phyloP scores from a whole-genome alignment of 805 yeast species.

The Schwanniomyces sp. region DNA sequence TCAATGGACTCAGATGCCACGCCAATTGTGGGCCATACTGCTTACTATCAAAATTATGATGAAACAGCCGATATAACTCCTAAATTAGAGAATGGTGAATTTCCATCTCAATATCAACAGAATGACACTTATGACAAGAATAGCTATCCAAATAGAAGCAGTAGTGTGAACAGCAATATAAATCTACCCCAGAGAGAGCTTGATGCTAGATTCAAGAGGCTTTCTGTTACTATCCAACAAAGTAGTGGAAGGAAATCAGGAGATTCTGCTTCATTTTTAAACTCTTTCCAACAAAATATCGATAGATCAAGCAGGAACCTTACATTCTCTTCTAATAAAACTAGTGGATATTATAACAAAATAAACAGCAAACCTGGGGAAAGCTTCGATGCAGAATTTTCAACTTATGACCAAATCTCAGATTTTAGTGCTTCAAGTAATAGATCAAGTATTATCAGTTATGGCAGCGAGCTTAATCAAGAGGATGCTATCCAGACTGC shows the following conservation, averaged over 20 bases:
- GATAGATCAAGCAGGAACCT: slow-evolving; percentile 21
- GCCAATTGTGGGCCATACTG: slow-evolving; percentile 21
- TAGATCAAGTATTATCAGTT: slow-evolving; percentile 22
- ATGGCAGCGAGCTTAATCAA: slow-evolving; percentile 2
- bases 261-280: slow-evolving; percentile 41
- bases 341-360: slow-evolving; percentile 23
- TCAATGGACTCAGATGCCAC: slow-evolving; percentile 22
- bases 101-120: not conserved
- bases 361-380: slow-evolving; percentile 22
- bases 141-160: not conserved
- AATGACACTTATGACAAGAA: not conserved
- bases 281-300: slow-evolving; percentile 38
- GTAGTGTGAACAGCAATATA: slow-evolving; percentile 2
- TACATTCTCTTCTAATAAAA: slow-evolving; percentile 2
- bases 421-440: slow-evolving; percentile 23
- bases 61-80: slow-evolving; percentile 32
- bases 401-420: slow-evolving; percentile 13
- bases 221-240: slow-evolving; percentile 36
- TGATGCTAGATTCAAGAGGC: slow-evolving; percentile 34
- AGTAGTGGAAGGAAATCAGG: slow-evolving; percentile 27
- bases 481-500: not conserved
- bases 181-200: slow-evolving; percentile 33
- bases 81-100: slow-evolving; percentile 7
- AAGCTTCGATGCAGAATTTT: slow-evolving; percentile 8
- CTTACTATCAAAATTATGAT: slow-evolving; percentile 5